phyloP scores from a whole-genome alignment of 371 early-diverging fungal species.

The Mucor sp. region DNA sequence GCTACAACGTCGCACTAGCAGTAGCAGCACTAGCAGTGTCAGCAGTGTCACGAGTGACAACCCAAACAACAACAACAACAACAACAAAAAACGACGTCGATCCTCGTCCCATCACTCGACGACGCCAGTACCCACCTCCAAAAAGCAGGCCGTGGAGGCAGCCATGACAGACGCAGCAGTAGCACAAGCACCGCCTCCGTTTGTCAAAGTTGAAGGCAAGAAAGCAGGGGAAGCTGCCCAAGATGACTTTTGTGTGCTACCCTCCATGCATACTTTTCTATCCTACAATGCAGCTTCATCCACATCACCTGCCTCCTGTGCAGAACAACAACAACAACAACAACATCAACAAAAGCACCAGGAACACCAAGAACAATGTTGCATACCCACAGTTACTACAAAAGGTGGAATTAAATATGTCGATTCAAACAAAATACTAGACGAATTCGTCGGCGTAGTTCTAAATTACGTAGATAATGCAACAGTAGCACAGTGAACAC shows the following conservation, averaged over 20 bases:
- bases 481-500: conserved; percentile 15
- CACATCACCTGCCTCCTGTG: background rate
- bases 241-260: conserved; percentile 22
- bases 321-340: background rate
- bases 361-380: conserved; percentile 19
- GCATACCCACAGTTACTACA: conserved; percentile 19
- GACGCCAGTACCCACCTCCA: background rate
- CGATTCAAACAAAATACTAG: conserved; percentile 29
- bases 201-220: conserved; percentile 2
- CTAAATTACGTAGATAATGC: conserved; percentile 31
- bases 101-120: background rate
- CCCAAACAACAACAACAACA: background rate
- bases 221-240: conserved; percentile 1
- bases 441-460: conserved; percentile 38
- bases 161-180: background rate
- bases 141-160: background rate
- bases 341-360: background rate
- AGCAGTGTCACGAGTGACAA: conserved; percentile 20
- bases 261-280: conserved; percentile 30
- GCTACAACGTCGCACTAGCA: conserved; percentile 41
- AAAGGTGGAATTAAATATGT: conserved; percentile 34
- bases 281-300: conserved; percentile 23
- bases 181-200: background rate
- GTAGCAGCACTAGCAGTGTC: conserved; percentile 37
- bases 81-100: conserved; percentile 1